Conservation (phyloP, 75 land plant genomes). For the Cupressus sempervirens region DNA sequence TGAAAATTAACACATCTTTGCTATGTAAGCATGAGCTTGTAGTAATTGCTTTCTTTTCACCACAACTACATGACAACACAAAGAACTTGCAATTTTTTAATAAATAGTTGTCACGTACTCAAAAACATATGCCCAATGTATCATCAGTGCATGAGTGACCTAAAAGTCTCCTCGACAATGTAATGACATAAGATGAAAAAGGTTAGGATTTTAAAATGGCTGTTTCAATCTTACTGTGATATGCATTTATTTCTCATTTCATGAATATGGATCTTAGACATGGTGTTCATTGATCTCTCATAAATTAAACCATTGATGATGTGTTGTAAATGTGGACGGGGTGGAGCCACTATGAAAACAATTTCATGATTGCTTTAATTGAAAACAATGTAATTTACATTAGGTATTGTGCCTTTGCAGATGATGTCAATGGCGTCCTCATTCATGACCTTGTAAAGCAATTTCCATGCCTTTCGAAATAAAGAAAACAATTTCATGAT, state of each 20-base stretch:
- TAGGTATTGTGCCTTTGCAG: neutral
- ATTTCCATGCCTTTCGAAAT: too few species aligned
- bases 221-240: neutral
- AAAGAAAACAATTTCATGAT: too few species aligned
- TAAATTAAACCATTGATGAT: neutral
- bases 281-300: neutral
- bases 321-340: neutral
- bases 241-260: neutral
- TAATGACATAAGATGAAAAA: neutral
- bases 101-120: neutral
- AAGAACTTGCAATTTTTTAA: neutral
- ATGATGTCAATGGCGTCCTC: too few species aligned
- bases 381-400: neutral
- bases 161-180: neutral
- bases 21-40: too few species aligned
- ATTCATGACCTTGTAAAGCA: neutral
- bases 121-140: neutral
- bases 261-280: too few species aligned
- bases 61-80: neutral
- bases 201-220: neutral
- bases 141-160: neutral
- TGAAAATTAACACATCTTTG: too few species aligned
- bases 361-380: too few species aligned
- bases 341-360: neutral
- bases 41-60: neutral